Evolutionary conservation across 2,329 filamentous ascomycete genomes (phyloP), one percentile per base, ranked within the genome.

Genomic region (Aspergillus piperis): DNA sequence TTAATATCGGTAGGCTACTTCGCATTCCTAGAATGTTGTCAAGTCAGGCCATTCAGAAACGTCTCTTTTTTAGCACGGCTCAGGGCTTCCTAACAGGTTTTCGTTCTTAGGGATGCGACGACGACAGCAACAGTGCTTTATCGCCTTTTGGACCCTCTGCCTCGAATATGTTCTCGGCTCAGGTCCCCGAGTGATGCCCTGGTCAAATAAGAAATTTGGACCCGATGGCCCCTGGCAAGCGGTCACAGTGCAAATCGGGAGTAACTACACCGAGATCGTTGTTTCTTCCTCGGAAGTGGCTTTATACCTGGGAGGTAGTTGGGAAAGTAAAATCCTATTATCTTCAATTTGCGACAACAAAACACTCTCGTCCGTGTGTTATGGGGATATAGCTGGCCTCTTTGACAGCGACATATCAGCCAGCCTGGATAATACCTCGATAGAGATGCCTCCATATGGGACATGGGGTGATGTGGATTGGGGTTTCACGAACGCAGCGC

Each of bases 161-260:
- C 7, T 32, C 25, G 17, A 32, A 10, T 17, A 15, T 8, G 25
- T 30, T 19, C 47, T 17, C 3, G 32, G 47, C 17, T 50, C 47
- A 5, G 47, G 6, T 5, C 47, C 47, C 15, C 47, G 47, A 13
- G 25, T 30, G 4, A 17, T 50, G 25, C 27, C 47, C 25, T 50
- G 47, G 47, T 50, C 25, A 2, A n/a, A 50, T 4, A 50, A 50
- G 17, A 25, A 32, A 1, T 50, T 50, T 30, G 47, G 47, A 3
- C 47, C 47, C n/a, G 47, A 50, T 11, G 47, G 47, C 23, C 47
- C 47, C 8, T 50, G 47, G 47, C 47, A 50, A 50, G 47, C 47
- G 5, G 47, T 50, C 15, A 32, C 47, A 2, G 47, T 50, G 7
- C 30, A 25, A 13, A 50, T 50, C 8, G 47, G 47, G 25, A 49